These are phyloP conservation scores for Penicillium angulare DNA, from an alignment of 495 filamentous ascomycete species.

Conservation along the genomic window DNA sequence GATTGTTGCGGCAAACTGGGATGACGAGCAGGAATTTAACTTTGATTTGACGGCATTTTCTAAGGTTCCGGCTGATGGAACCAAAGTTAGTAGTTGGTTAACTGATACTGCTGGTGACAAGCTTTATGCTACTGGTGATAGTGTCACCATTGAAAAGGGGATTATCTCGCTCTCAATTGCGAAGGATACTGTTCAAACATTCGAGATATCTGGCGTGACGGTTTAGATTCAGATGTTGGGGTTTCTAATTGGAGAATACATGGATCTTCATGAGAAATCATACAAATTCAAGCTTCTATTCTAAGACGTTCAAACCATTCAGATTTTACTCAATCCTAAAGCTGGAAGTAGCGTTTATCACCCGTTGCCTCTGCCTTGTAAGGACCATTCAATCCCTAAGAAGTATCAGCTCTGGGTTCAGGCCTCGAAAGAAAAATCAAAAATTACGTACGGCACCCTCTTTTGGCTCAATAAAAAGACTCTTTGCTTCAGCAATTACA, in stretches of 20 bases:
- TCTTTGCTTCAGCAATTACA: constrained; percentile 70
- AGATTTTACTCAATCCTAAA: too few relatives aligned
- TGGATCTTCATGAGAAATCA: not conserved
- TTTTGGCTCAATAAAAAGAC: constrained; percentile 82
- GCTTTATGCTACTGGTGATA: constrained; percentile 2
- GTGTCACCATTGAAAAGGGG: not conserved
- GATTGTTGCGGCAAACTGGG: constrained; percentile 16
- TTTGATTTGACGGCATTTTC: constrained; percentile 13
- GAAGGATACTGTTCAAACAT: constrained; percentile 10
- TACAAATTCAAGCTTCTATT: too few relatives aligned
- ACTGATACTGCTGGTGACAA: constrained; percentile 6
- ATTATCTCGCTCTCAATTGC: constrained; percentile 5
- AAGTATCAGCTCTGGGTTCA: too few relatives aligned
- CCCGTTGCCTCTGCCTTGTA: too few relatives aligned
- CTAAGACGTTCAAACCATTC: too few relatives aligned
- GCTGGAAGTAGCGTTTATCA: too few relatives aligned
- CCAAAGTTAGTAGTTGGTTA: constrained; percentile 5
- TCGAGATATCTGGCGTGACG: constrained; percentile 5
- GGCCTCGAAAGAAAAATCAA: too few relatives aligned
- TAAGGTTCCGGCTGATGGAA: constrained; percentile 4
- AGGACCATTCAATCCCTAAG: too few relatives aligned
- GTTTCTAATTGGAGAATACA: not conserved
- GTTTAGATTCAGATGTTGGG: not conserved
- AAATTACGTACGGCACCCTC: constrained; percentile 68
- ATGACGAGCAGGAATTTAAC: constrained; percentile 1